Conservation (phyloP, 2,329 filamentous ascomycete species). For the Rhinocladiella similis region DNA sequence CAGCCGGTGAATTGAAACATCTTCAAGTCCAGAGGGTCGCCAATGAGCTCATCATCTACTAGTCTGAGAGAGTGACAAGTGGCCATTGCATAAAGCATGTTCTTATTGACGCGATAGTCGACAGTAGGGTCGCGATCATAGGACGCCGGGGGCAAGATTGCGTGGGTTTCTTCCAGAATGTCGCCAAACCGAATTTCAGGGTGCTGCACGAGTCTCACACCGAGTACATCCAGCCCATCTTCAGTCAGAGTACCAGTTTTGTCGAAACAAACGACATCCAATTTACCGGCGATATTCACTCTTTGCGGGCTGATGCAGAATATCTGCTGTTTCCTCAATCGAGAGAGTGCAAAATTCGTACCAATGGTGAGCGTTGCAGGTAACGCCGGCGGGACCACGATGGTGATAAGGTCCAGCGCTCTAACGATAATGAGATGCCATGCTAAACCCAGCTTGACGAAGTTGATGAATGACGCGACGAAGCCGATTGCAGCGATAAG, state of each 20-base stretch:
- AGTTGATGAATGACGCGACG: constrained; percentile 87
- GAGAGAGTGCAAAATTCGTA: constrained; percentile 86
- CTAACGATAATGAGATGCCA: constrained; percentile 92
- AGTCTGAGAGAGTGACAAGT: constrained; percentile 90
- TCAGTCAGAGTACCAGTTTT: constrained; percentile 98
- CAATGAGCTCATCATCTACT: constrained; percentile 84
- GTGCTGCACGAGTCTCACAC: constrained; percentile 74
- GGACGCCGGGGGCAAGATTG: constrained; percentile 56
- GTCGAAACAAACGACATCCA: constrained; percentile 96
- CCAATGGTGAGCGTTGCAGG: constrained; percentile 95
- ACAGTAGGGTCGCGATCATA: constrained; percentile 61
- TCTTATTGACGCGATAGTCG: constrained; percentile 63
- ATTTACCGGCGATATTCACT: constrained; percentile 93
- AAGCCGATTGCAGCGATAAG: constrained; percentile 84
- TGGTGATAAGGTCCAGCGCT: constrained; percentile 93
- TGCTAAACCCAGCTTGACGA: constrained; percentile 76
- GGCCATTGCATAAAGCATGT: constrained; percentile 89
- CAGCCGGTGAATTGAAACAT: constrained; percentile 98
- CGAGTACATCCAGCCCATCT: constrained; percentile 90
- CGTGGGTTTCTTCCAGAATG: constrained; percentile 65
- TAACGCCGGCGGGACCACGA: constrained; percentile 91
- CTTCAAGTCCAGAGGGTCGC: constrained; percentile 91
- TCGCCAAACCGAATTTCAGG: constrained; percentile 66
- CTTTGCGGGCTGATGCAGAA: constrained; percentile 98
- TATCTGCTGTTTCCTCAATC: constrained; percentile 84